Base-by-base conservation (phyloP, 2,329 filamentous ascomycete species). In the Fusarium sulawesiense region DNA sequence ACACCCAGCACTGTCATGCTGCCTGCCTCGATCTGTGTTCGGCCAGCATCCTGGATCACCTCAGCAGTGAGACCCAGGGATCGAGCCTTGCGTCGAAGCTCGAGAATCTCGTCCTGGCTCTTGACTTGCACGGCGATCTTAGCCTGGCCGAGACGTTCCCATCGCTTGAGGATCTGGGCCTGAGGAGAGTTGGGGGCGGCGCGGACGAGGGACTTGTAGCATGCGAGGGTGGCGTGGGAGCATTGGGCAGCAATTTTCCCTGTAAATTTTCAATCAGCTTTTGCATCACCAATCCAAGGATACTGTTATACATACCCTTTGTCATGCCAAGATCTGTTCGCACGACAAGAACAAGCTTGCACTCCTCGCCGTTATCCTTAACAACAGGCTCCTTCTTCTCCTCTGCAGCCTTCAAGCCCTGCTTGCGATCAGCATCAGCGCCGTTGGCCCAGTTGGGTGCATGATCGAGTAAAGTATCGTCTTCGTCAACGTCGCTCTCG, bases 161-260 rank as follows among this genome's bases (percentile, higher is more conserved):
- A 99, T 71, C 91, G 91, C 71, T 87, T 86, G 50, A 99, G 88
- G 55, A 97, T 83, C 45, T 83, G 83, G 59, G 89, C 87, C 48
- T 86, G 84, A 16, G 87, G 80, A 25, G 85, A 85, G 40, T 83
- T 80, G 42, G 87, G 82, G 55, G 85, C 82, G n/a, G 88, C 83
- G 57, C 84, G 81, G 60, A 89, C 82, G 70, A 97, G 89, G 63
- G 90, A 84, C 83, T 98, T 98, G 89, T 97, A 99, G 87, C 95
- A 98, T 58, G 95, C 94, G 60, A 99, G 90, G 5, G 95, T 97
- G n/a, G 96, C 96, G 81, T 98, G 96, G 51, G 91, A 92, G 82
- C 92, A 95, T 82, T 98, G 96, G 10, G 96, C 96, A 60, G 93
- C 96, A 76, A 98, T 98, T 86, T 99, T 99, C 76, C 95, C 95